Conservation (phyloP, 2,329 filamentous ascomycete species). For the Aspergillus piperis region DNA sequence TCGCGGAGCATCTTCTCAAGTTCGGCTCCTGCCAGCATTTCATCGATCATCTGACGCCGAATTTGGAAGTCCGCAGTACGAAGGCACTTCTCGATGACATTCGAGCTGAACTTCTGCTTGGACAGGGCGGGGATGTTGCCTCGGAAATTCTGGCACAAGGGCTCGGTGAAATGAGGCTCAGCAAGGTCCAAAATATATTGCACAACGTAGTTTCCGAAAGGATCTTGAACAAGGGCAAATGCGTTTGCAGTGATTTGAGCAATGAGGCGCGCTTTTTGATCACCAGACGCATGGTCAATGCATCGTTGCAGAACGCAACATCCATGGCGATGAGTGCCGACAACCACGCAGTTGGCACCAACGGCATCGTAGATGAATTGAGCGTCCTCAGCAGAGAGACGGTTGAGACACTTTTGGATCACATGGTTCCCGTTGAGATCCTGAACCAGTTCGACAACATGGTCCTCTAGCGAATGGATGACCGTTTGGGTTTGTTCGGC, state of each 20-base stretch:
- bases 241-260: conserved; percentile 83
- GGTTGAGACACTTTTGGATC: conserved; percentile 98
- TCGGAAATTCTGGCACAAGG: conserved; percentile 77
- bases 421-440: conserved; percentile 98
- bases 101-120: conserved; percentile 98
- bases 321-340: conserved; percentile 95
- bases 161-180: conserved; percentile 83
- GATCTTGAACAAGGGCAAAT: conserved; percentile 88
- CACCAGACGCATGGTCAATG: conserved; percentile 91
- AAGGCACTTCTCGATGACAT: conserved; percentile 95
- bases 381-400: conserved; percentile 78
- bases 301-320: conserved; percentile 98
- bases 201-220: conserved; percentile 97
- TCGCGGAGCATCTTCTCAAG: conserved; percentile 88
- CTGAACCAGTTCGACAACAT: conserved; percentile 92
- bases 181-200: conserved; percentile 98
- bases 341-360: conserved; percentile 79
- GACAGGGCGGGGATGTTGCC: conserved; percentile 72
- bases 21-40: conserved; percentile 73
- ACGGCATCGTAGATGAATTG: conserved; percentile 98
- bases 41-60: conserved; percentile 79
- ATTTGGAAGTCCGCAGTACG: conserved; percentile 76
- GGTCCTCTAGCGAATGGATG: conserved; percentile 76
- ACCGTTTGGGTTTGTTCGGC: conserved; percentile 83
- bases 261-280: conserved; percentile 86